Evolutionary conservation across 345 rosid species (phyloP).

Genomic region (Iberis pinnata): DNA sequence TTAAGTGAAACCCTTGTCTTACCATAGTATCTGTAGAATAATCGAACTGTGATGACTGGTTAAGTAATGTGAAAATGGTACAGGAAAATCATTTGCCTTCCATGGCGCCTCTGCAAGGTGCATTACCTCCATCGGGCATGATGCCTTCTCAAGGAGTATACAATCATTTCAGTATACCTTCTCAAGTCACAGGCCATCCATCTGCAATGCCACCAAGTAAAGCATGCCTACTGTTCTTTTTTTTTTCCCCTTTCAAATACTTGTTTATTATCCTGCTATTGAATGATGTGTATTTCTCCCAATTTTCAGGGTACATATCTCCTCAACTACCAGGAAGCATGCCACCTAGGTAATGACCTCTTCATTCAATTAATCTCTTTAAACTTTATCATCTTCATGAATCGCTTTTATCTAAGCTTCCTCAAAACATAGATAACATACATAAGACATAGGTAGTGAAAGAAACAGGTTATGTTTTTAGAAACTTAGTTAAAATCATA

Average conservation of each 20-base stretch:
- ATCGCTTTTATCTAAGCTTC: not conserved
- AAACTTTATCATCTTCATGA: not conserved
- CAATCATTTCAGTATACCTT: slow-evolving; percentile 38
- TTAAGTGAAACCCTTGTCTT: slow-evolving; percentile 1
- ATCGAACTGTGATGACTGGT: not conserved
- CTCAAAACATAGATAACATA: not conserved
- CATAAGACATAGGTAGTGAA: too few species aligned
- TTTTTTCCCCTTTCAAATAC: not conserved
- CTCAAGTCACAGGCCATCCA: slow-evolving; percentile 37
- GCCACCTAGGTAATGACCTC: slow-evolving; percentile 47
- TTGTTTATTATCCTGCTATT: not conserved
- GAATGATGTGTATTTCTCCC: not conserved
- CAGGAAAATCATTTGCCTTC: slow-evolving; percentile 65
- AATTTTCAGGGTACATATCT: slow-evolving; percentile 51
- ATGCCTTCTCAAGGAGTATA: slow-evolving; percentile 41
- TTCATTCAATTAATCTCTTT: not conserved
- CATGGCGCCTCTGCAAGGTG: slow-evolving; percentile 59
- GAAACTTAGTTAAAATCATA: slow-evolving; percentile 11
- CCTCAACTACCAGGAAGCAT: slow-evolving; percentile 46
- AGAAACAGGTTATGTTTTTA: too few species aligned
- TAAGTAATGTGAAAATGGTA: slow-evolving; percentile 22
- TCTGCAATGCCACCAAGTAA: slow-evolving; percentile 62
- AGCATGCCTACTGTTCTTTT: not conserved
- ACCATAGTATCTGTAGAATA: not conserved
- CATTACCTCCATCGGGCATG: slow-evolving; percentile 50